Conservation (phyloP, 805 yeast genomes). For the Candida yuanshanica region DNA sequence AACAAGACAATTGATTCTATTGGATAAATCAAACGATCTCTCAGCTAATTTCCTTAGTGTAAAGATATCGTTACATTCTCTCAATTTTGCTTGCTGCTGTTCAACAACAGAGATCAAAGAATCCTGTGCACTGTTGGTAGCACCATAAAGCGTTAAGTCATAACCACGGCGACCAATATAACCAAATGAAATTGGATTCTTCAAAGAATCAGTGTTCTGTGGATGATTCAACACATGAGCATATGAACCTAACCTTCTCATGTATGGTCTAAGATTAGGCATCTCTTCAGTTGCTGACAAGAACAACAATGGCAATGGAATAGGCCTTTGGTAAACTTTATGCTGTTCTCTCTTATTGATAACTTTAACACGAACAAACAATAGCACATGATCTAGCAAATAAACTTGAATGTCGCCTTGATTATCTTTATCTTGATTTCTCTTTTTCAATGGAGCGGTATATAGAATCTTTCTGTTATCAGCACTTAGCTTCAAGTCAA, state of each 20-base stretch:
- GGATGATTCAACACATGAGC: slow-evolving; percentile 22
- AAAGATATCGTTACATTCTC: slow-evolving; percentile 71
- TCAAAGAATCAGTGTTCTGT: slow-evolving; percentile 20
- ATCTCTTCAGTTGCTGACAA: slow-evolving; percentile 74
- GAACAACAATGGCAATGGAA: slow-evolving; percentile 71
- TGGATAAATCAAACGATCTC: slow-evolving; percentile 63
- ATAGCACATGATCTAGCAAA: slow-evolving; percentile 78
- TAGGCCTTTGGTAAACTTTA: slow-evolving; percentile 85
- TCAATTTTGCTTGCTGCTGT: slow-evolving; percentile 69
- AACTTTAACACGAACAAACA: slow-evolving; percentile 79
- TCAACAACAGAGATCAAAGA: slow-evolving; percentile 76
- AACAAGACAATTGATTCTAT: slow-evolving; percentile 84
- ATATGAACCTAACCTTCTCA: slow-evolving; percentile 29
- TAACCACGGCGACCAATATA: slow-evolving; percentile 45
- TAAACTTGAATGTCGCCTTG: slow-evolving; percentile 82
- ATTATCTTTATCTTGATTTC: slow-evolving; percentile 66
- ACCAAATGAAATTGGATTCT: slow-evolving; percentile 42
- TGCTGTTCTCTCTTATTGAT: slow-evolving; percentile 88
- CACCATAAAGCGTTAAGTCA: slow-evolving; percentile 37
- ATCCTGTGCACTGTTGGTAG: slow-evolving; percentile 54
- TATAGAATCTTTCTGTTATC: slow-evolving; percentile 76
- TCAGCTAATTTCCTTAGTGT: slow-evolving; percentile 71
- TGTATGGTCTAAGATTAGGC: slow-evolving; percentile 48
- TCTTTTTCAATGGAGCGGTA: slow-evolving; percentile 69
- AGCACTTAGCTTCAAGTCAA: slow-evolving; percentile 77